Conservation (phyloP, 2,329 filamentous ascomycete species). For the Neopestalotiopsis clavispora region DNA sequence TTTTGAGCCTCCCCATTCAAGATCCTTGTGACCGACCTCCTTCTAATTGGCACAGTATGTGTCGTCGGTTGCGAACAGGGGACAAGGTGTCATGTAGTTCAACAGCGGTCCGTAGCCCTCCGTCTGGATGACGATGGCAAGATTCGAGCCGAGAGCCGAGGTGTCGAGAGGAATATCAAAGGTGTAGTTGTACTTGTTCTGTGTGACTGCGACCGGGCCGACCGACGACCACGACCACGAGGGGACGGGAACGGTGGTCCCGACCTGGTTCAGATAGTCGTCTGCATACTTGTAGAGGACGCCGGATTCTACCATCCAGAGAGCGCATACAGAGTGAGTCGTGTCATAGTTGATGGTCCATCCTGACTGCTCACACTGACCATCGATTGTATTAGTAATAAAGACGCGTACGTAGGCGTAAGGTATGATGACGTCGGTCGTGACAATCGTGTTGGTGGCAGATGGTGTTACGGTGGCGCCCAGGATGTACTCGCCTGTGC, state of each 20-base stretch:
- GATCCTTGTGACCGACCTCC: not conserved
- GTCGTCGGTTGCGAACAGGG: not conserved
- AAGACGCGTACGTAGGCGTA: conserved; percentile 1
- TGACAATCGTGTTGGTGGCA: not conserved
- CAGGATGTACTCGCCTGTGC: not conserved
- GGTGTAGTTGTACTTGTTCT: not conserved
- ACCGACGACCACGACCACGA: conserved; percentile 3
- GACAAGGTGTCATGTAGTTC: not conserved
- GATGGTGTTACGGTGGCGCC: not conserved
- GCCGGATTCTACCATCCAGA: not conserved
- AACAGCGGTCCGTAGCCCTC: not conserved
- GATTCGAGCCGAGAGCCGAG: not conserved
- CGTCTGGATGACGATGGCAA: not conserved
- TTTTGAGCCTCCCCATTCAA: not conserved
- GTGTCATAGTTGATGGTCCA: not conserved
- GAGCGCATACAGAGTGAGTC: not conserved
- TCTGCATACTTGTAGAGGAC: not conserved
- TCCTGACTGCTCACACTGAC: not conserved
- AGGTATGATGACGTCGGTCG: not conserved
- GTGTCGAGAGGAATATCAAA: not conserved
- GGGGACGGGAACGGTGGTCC: not conserved
- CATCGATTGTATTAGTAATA: not conserved
- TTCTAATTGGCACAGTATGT: not conserved
- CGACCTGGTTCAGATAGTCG: not conserved
- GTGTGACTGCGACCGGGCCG: not conserved